A percentile compares a stretch with the other conserved stretches of the same genome.
These are phyloP conservation scores for Fusarium agapanthi DNA, from an alignment of 2,329 filamentous ascomycete species.

Conservation along the genomic window DNA sequence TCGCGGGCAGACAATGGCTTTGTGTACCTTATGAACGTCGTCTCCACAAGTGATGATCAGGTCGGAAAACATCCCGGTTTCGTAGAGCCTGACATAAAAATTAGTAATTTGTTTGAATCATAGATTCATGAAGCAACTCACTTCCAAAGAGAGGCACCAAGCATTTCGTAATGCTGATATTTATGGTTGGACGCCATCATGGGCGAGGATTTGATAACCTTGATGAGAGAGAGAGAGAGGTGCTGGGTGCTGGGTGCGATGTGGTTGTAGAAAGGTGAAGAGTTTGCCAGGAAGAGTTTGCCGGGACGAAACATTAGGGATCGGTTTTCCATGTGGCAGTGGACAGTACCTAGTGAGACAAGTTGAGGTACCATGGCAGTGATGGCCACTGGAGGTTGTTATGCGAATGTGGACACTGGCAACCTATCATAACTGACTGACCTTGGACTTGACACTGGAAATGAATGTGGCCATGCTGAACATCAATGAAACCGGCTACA, in stretches of 20 bases:
- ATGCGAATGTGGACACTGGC: neutral
- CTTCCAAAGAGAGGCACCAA: neutral
- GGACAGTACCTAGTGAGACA: neutral
- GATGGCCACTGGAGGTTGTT: neutral
- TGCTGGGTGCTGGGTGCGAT: neutral
- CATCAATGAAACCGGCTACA: neutral
- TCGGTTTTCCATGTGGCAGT: neutral
- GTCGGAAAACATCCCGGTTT: neutral
- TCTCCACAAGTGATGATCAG: neutral
- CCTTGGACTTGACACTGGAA: neutral
- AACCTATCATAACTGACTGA: neutral
- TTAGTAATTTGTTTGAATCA: neutral
- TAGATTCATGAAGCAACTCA: neutral
- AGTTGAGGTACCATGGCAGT: neutral
- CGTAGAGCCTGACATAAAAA: neutral
- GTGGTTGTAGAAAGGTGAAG: neutral
- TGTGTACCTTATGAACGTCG: neutral
- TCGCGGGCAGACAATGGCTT: neutral
- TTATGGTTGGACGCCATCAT: neutral
- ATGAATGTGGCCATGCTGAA: neutral
- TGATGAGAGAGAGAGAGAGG: rapidly evolving
- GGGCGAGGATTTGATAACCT: neutral
- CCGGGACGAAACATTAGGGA: neutral
- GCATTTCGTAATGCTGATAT: neutral
- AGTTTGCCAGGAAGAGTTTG: neutral